Evolutionary conservation across 108 stramenopile genomes (phyloP).

Genomic region (Licmophora abbreviata): DNA sequence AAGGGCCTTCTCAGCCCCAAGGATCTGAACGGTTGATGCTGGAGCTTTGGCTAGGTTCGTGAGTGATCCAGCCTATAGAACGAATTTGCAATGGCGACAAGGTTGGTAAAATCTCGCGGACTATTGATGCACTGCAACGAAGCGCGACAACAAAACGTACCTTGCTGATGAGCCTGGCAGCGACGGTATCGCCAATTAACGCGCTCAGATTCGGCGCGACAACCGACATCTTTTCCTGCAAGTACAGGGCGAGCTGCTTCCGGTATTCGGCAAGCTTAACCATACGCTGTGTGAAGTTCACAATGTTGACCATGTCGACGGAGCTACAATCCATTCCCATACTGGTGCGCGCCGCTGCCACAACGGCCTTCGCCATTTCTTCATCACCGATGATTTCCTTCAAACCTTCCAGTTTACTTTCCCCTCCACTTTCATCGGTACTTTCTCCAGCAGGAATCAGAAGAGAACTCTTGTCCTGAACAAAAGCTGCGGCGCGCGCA

Average conservation of each 20-base stretch:
- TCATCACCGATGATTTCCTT: slow-evolving; percentile 87
- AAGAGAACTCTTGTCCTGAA: slow-evolving; percentile 76
- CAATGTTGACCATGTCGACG: slow-evolving; percentile 96
- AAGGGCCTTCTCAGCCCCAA: slow-evolving; percentile 99
- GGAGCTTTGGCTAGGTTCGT: slow-evolving; percentile 98
- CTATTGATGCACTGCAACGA: not conserved
- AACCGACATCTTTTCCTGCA: slow-evolving; percentile 92
- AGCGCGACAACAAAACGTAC: slow-evolving; percentile 32
- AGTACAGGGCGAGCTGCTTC: slow-evolving; percentile 84
- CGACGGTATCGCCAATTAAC: slow-evolving; percentile 98
- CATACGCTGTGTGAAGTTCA: slow-evolving; percentile 96
- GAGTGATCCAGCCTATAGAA: slow-evolving; percentile 82
- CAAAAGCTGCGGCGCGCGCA: slow-evolving; percentile 80
- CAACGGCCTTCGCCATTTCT: slow-evolving; percentile 82
- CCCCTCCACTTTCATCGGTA: slow-evolving; percentile 19
- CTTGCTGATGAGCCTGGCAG: slow-evolving; percentile 97
- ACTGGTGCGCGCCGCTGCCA: slow-evolving; percentile 86
- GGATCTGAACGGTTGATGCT: slow-evolving; percentile 98
- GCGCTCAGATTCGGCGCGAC: slow-evolving; percentile 97
- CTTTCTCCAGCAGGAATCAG: slow-evolving; percentile 31
- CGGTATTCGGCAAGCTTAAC: slow-evolving; percentile 96
- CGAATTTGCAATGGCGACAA: not conserved
- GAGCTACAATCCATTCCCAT: slow-evolving; percentile 99
- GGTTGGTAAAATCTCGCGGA: not conserved
- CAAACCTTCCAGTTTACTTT: slow-evolving; percentile 72